Base-by-base conservation (phyloP, 169 alveolate species). In the Plasmodium coatneyi region DNA sequence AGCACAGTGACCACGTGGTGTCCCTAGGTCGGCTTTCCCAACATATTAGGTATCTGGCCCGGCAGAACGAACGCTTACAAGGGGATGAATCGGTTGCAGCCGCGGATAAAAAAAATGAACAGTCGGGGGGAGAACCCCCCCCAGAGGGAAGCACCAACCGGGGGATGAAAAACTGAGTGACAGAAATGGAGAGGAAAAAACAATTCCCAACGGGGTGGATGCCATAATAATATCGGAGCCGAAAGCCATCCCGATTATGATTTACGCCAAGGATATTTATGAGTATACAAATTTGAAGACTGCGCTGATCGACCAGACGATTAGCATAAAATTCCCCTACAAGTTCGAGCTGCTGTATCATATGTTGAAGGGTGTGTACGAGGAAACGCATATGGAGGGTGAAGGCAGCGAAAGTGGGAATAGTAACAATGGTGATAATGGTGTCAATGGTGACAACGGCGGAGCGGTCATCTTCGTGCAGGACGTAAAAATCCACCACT, bases 181-280 rank as follows among this genome's bases (percentile, higher is more conserved):
- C 70, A 10, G 22, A 54, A 54, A 49, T 30, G 72, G 71, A 36
- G 52, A 54, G 34, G 41, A 82, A n/a, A 54, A n/a, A 19, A 60
- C 19, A 54, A n/a, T 56, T 56, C 30, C 49, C 19, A 79, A 79
- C 0, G 96, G 89, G n/a, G 41, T 74, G 34, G 95, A 92, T 16
- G 92, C 97, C 3, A 81, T 87, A 28, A 96, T 96, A 1, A 91
- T 96, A 16, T 43, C 96, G 39, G 95, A 90, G 72, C 84, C 94
- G 30, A 80, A 72, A 32, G 79, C 43, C 25, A 19, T 54, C 36
- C 92, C 96, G 12, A 46, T 76, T 30, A 71, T 95, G 34, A 80
- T 96, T 83, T 96, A 95, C 81, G 93, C 95, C 32, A 92, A 83
- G 36, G 97, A 96, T 80, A 66, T 96, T 36, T 89, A 96, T 71